A percentile compares a stretch with the other conserved stretches of the same genome.
phyloP scores from a whole-genome alignment of 495 filamentous ascomycete genomes.

The Bryoglossum gracile region DNA sequence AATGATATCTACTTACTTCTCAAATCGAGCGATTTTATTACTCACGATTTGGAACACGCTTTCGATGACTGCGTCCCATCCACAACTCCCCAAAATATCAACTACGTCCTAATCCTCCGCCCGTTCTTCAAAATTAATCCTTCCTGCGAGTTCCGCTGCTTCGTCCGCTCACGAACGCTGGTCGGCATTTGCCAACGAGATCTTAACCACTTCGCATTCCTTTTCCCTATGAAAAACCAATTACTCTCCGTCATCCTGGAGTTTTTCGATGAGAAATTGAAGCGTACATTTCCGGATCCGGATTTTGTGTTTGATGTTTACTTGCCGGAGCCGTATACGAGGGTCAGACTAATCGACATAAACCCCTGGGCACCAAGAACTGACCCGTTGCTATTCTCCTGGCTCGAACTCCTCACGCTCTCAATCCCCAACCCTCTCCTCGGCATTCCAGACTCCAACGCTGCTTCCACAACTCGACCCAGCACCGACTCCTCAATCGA shows the following conservation, averaged over 20 bases:
- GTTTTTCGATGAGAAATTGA: slow-evolving; percentile 67
- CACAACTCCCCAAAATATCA: slow-evolving; percentile 31
- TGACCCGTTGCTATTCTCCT: slow-evolving; percentile 82
- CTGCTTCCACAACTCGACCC: slow-evolving; percentile 10
- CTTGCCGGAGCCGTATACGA: slow-evolving; percentile 66
- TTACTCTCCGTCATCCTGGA: slow-evolving; percentile 54
- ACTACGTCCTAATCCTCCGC: slow-evolving; percentile 69
- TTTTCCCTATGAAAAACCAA: slow-evolving; percentile 54
- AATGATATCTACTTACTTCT: slow-evolving; percentile 91
- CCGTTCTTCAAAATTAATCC: slow-evolving; percentile 84
- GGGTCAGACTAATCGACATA: slow-evolving; percentile 84
- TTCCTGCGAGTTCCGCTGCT: slow-evolving; percentile 88
- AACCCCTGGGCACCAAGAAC: slow-evolving; percentile 93
- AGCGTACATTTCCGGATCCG: slow-evolving; percentile 72
- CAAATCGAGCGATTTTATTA: slow-evolving; percentile 89
- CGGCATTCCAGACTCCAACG: slow-evolving; percentile 26
- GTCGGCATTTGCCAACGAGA: slow-evolving; percentile 86
- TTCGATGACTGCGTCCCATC: slow-evolving; percentile 67
- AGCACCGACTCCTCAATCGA: slow-evolving; percentile 32
- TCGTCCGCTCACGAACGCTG: slow-evolving; percentile 71
- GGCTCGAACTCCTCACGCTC: slow-evolving; percentile 76
- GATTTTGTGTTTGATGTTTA: slow-evolving; percentile 90
- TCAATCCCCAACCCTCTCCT: slow-evolving; percentile 46
- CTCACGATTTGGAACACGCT: slow-evolving; percentile 86
- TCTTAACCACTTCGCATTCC: slow-evolving; percentile 80